Evolutionary conservation across 23 red algal species (phyloP).

Genomic region (Rhodosorus marinus): DNA sequence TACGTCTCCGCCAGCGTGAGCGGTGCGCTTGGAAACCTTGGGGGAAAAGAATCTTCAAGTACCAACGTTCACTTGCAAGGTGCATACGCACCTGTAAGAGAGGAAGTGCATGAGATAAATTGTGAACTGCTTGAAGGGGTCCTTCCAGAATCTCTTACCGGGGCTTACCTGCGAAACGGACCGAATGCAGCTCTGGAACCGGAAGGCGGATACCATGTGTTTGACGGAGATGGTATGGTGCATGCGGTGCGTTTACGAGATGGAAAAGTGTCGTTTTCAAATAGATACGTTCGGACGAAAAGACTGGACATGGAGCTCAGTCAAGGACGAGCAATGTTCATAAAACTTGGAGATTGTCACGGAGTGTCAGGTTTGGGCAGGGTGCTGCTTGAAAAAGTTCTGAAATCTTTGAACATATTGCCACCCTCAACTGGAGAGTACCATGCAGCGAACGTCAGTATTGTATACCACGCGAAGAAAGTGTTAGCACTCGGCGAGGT

Average conservation of each 20-base stretch:
- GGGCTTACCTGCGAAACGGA: no score
- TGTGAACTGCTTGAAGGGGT: no score
- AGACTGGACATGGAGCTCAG: neutral
- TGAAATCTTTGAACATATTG: neutral
- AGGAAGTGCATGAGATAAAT: no score
- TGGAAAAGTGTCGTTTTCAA: neutral
- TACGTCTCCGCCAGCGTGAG: no score
- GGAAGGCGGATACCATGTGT: neutral
- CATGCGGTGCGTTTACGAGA: neutral
- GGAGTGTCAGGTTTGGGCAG: neutral
- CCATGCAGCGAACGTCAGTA: neutral
- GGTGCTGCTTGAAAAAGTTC: no score
- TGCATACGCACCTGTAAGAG: no score
- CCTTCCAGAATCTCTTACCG: no score
- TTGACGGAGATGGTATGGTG: constrained; percentile 3
- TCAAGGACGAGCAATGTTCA: neutral
- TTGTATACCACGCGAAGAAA: neutral
- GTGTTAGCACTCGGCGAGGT: constrained; percentile 1
- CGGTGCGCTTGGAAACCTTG: no score
- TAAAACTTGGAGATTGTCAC: neutral
- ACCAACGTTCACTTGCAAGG: no score
- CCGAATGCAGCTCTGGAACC: no score
- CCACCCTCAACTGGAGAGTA: neutral
- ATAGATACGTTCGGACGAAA: neutral
- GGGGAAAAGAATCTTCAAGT: no score